phyloP scores from a whole-genome alignment of 2,329 filamentous ascomycete genomes.

The Fusarium annulatum region DNA sequence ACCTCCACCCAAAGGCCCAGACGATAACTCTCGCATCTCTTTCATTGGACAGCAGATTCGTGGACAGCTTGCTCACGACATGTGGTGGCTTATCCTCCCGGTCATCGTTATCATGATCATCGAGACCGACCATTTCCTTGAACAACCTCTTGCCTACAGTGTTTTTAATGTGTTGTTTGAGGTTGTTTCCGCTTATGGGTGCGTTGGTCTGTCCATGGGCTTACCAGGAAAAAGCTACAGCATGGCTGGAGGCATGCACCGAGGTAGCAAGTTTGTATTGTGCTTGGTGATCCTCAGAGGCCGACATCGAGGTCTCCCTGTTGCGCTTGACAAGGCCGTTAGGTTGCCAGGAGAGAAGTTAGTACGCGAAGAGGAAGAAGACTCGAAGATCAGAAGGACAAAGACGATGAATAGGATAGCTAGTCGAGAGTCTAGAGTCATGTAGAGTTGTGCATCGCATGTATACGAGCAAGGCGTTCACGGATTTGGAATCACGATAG shows the following conservation, averaged over 20 bases:
- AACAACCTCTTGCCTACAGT: slow-evolving; percentile 63
- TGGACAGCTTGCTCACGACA: slow-evolving; percentile 73
- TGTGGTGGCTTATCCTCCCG: slow-evolving; percentile 73
- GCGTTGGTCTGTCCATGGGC: slow-evolving; percentile 70
- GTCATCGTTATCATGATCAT: slow-evolving; percentile 70
- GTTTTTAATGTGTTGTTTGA: slow-evolving; percentile 72
- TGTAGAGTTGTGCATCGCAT: slow-evolving; percentile 3
- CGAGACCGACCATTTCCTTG: slow-evolving; percentile 65
- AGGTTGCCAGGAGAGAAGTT: slow-evolving; percentile 53
- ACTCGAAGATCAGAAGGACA: slow-evolving; percentile 43
- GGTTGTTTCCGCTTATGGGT: slow-evolving; percentile 68
- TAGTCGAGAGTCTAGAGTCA: slow-evolving; percentile 39
- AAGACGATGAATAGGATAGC: slow-evolving; percentile 44
- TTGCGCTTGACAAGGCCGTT: slow-evolving; percentile 66
- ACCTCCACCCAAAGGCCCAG: slow-evolving; percentile 38
- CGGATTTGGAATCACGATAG: slow-evolving; percentile 14
- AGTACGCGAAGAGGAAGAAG: slow-evolving; percentile 48
- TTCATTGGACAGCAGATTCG: slow-evolving; percentile 68
- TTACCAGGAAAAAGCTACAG: slow-evolving; percentile 64
- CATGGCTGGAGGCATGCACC: slow-evolving; percentile 65
- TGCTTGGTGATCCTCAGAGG: slow-evolving; percentile 68
- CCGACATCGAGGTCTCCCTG: slow-evolving; percentile 66
- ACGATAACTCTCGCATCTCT: slow-evolving; percentile 54
- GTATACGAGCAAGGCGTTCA: slow-evolving; percentile 26
- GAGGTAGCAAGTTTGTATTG: slow-evolving; percentile 67